Evolutionary conservation across 495 filamentous ascomycete species (phyloP).

Genomic region (Talaromyces thailandensis): DNA sequence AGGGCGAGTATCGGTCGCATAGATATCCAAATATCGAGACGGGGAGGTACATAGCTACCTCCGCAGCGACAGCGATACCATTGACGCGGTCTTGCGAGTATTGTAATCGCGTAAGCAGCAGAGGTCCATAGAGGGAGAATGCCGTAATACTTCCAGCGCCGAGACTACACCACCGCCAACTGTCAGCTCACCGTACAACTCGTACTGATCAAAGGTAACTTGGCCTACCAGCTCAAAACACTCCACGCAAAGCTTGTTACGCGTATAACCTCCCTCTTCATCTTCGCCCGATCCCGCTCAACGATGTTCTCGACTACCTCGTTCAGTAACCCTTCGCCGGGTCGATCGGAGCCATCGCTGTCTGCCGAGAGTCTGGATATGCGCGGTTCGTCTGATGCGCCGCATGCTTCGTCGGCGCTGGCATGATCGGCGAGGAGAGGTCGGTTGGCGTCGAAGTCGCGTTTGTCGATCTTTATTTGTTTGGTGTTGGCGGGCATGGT

Average conservation of each 20-base stretch:
- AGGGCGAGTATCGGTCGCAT: constrained; percentile 79
- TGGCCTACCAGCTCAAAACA: constrained; percentile 44
- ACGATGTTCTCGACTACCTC: constrained; percentile 53
- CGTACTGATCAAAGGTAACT: background rate
- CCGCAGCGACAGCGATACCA: constrained; percentile 71
- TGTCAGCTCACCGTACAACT: background rate
- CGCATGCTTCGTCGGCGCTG: constrained; percentile 12
- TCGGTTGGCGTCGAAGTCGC: constrained; percentile 50
- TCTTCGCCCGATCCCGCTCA: constrained; percentile 43
- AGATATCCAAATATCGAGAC: constrained; percentile 83
- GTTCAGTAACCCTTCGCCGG: constrained; percentile 34
- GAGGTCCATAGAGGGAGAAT: constrained; percentile 84
- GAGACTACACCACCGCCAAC: constrained; percentile 36
- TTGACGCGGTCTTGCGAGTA: constrained; percentile 92
- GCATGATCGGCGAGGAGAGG: constrained; percentile 28
- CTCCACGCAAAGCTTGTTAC: constrained; percentile 52
- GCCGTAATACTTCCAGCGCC: constrained; percentile 79
- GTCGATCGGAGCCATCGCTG: constrained; percentile 2
- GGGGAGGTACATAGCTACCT: constrained; percentile 79
- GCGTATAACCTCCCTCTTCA: constrained; percentile 42
- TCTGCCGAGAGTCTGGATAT: constrained; percentile 6
- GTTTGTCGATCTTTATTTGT: constrained; percentile 39
- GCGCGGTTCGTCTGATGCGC: constrained; percentile 2
- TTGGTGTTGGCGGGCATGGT: background rate
- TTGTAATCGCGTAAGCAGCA: constrained; percentile 72